These are phyloP conservation scores for Phytophthora idaei DNA, from an alignment of 352 stramenopile genomes.

Conservation along the genomic window DNA sequence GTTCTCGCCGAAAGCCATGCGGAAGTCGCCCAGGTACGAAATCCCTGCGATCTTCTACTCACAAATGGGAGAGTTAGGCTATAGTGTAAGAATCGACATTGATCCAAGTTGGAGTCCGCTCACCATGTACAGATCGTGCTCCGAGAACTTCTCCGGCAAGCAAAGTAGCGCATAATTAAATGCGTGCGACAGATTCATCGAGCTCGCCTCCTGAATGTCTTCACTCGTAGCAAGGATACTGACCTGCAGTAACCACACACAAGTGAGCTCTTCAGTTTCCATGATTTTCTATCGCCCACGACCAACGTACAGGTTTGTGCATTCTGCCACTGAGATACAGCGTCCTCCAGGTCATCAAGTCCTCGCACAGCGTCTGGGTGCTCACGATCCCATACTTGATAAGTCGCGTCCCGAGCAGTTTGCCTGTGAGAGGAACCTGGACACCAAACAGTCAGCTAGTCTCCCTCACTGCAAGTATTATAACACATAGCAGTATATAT, in stretches of 20 bases:
- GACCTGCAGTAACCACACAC: slow-evolving; percentile 40
- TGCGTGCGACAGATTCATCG: slow-evolving; percentile 73
- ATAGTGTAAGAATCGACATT: background rate
- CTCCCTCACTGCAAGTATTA: background rate
- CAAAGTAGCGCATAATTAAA: slow-evolving; percentile 77
- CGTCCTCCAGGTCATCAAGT: slow-evolving; percentile 81
- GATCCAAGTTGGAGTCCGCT: background rate
- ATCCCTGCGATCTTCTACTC: slow-evolving; percentile 87
- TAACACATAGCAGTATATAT: background rate
- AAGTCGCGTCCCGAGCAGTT: slow-evolving; percentile 63
- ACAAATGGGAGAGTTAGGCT: background rate
- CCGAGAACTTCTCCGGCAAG: slow-evolving; percentile 81
- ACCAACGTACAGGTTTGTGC: slow-evolving; percentile 79
- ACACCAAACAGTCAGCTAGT: slow-evolving; percentile 2
- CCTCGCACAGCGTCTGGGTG: slow-evolving; percentile 74
- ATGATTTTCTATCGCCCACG: background rate
- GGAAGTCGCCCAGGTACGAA: slow-evolving; percentile 90
- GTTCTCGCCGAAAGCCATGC: slow-evolving; percentile 92
- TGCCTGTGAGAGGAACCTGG: slow-evolving; percentile 61
- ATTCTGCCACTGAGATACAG: slow-evolving; percentile 89
- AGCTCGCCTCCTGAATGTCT: slow-evolving; percentile 53
- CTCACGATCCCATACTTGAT: slow-evolving; percentile 93
- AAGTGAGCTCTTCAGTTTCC: slow-evolving; percentile 7
- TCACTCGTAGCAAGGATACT: slow-evolving; percentile 58
- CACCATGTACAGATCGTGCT: slow-evolving; percentile 87